Conservation (phyloP, 306 rosid genomes). For the Hylodesmum podocarpum region DNA sequence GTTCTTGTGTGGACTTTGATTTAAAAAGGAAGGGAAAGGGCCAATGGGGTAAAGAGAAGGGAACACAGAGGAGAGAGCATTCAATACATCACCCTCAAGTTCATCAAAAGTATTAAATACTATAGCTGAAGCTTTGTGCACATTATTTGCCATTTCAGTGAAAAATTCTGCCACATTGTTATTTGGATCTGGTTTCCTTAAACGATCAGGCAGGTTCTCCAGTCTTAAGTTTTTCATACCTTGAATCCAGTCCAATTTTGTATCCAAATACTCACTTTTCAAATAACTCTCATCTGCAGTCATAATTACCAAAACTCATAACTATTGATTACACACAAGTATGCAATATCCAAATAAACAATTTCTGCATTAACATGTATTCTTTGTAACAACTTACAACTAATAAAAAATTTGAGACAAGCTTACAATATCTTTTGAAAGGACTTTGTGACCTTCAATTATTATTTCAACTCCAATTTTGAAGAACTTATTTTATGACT, state of each 20-base stretch:
- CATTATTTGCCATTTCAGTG: not conserved
- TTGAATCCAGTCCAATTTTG: slow-evolving; percentile 27
- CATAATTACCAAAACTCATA: not conserved
- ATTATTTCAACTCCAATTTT: no score
- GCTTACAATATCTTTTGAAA: no score
- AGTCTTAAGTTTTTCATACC: slow-evolving; percentile 24
- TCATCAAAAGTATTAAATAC: slow-evolving; percentile 8
- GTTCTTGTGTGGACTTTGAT: slow-evolving; percentile 3
- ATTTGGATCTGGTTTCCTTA: slow-evolving; percentile 23
- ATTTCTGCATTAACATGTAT: not conserved
- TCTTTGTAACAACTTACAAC: not conserved
- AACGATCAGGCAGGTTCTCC: not conserved
- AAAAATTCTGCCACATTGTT: not conserved
- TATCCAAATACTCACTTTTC: slow-evolving; percentile 27
- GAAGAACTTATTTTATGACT: no score
- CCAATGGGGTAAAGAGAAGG: slow-evolving; percentile 23
- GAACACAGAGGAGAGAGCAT: not conserved
- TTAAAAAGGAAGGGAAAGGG: slow-evolving; percentile 14
- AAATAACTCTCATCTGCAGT: slow-evolving; percentile 31
- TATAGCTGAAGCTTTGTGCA: not conserved
- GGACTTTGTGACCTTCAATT: no score
- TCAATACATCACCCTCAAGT: slow-evolving; percentile 24
- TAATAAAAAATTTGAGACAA: no score
- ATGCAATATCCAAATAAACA: not conserved
- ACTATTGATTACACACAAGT: not conserved